phyloP scores from a whole-genome alignment of 768 basidiomycete genomes.

The Leccinum subgranulosum region DNA sequence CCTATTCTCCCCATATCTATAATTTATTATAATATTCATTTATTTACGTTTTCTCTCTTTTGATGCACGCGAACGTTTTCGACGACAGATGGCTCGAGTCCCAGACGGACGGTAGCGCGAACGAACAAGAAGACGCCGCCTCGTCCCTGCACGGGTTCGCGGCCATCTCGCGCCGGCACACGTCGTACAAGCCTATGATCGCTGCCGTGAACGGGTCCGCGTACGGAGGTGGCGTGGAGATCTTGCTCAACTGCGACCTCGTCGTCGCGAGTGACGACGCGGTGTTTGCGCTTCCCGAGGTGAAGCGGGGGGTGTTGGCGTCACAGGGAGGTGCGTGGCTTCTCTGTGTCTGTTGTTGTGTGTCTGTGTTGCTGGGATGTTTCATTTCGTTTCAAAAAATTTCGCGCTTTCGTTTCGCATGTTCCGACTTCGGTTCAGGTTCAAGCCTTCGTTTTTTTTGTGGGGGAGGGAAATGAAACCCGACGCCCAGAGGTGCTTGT shows the following conservation, averaged over 20 bases:
- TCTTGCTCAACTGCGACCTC: slow-evolving; percentile 73
- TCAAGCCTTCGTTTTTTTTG: not conserved
- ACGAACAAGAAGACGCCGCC: slow-evolving; percentile 43
- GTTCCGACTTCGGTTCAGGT: not conserved
- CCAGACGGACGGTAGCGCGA: slow-evolving; percentile 41
- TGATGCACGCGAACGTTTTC: not conserved
- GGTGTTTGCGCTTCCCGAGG: slow-evolving; percentile 73
- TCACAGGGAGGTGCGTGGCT: slow-evolving; percentile 58
- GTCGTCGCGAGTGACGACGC: slow-evolving; percentile 67
- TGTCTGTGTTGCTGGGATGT: not conserved
- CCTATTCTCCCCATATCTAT: not conserved
- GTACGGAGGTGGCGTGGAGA: slow-evolving; percentile 64
- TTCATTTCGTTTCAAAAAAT: not conserved
- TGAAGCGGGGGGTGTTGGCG: slow-evolving; percentile 73
- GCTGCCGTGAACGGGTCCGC: slow-evolving; percentile 79
- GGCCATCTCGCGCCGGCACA: slow-evolving; percentile 63
- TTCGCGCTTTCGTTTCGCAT: not conserved
- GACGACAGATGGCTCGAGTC: slow-evolving; percentile 55
- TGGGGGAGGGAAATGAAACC: not conserved
- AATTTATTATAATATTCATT: too few relatives aligned
- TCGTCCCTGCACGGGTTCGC: slow-evolving; percentile 61
- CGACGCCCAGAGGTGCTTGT: not conserved
- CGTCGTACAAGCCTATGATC: slow-evolving; percentile 67
- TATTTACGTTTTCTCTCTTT: not conserved
- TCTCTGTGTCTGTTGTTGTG: not conserved